Evolutionary conservation across 192 early-diverging fungal genomes (phyloP).

Genomic region (Paraglomus brasilianum): DNA sequence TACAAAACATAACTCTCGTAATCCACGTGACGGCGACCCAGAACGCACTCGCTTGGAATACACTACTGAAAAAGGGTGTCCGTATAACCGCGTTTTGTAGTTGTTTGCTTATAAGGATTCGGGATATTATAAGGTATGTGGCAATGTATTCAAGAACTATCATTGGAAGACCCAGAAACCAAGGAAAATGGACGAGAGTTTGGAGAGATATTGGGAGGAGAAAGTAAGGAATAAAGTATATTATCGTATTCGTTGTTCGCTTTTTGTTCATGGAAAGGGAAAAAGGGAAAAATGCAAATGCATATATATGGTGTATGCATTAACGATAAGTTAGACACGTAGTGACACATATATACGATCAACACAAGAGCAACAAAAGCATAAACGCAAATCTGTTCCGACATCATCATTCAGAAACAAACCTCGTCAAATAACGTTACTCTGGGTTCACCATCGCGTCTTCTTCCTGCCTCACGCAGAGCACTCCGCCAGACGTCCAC

Average conservation of each 20-base stretch:
- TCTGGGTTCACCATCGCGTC: slow-evolving; percentile 33
- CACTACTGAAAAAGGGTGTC: slow-evolving; percentile 81
- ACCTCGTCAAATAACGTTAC: slow-evolving; percentile 42
- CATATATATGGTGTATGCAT: neutral
- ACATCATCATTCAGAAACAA: neutral
- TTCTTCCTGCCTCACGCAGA: slow-evolving; percentile 41
- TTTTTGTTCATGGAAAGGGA: slow-evolving; percentile 29
- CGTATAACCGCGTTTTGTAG: slow-evolving; percentile 56
- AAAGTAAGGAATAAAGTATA: slow-evolving; percentile 70
- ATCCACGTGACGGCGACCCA: slow-evolving; percentile 69
- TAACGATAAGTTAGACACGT: neutral
- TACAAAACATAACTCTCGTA: slow-evolving; percentile 65
- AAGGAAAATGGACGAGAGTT: slow-evolving; percentile 62
- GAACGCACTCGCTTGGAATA: slow-evolving; percentile 86
- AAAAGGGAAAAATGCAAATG: neutral
- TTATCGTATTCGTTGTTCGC: slow-evolving; percentile 62
- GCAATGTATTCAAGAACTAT: slow-evolving; percentile 48
- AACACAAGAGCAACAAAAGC: neutral
- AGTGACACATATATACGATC: neutral
- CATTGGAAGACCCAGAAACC: slow-evolving; percentile 76
- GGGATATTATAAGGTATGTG: slow-evolving; percentile 59
- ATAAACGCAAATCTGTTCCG: neutral
- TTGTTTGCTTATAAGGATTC: slow-evolving; percentile 54
- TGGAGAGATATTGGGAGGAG: slow-evolving; percentile 57
- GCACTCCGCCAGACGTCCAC: slow-evolving; percentile 51